Conservation (phyloP, 352 stramenopile genomes). For the Pythium diclinum region DNA sequence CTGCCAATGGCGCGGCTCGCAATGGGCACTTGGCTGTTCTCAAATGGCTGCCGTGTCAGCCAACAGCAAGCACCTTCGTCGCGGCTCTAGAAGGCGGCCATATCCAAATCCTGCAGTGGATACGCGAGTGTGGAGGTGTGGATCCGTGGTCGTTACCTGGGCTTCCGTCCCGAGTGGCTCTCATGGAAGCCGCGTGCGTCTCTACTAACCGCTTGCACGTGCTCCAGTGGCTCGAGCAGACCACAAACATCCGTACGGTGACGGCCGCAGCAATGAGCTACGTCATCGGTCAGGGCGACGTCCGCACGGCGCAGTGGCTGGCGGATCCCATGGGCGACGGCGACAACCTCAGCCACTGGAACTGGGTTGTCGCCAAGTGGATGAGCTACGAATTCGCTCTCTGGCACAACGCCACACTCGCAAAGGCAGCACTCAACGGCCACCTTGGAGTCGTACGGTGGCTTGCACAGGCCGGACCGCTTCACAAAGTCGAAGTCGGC, state of each 20-base stretch:
- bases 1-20: slow-evolving; percentile 27
- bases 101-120: slow-evolving; percentile 2
- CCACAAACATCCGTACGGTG: slow-evolving; percentile 10
- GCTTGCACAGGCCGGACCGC: slow-evolving; percentile 12
- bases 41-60: slow-evolving; percentile 16
- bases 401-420: slow-evolving; percentile 15
- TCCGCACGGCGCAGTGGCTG: slow-evolving; percentile 19
- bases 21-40: slow-evolving; percentile 30
- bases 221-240: slow-evolving; percentile 17
- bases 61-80: neutral
- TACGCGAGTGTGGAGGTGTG: neutral
- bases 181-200: slow-evolving; percentile 21
- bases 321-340: slow-evolving; percentile 16
- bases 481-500: slow-evolving; percentile 15
- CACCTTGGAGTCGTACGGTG: slow-evolving; percentile 17
- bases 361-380: slow-evolving; percentile 22
- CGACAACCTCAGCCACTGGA: slow-evolving; percentile 13
- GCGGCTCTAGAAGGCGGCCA: slow-evolving; percentile 21
- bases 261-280: slow-evolving; percentile 16
- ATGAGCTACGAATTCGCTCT: slow-evolving; percentile 26
- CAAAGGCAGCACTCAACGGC: slow-evolving; percentile 11
- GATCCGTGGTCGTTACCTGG: neutral
- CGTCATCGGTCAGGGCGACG: slow-evolving; percentile 14
- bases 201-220: slow-evolving; percentile 12
- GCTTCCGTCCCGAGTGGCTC: neutral